Percentiles rank a stretch among this genome's conserved stretches.
Conservation (phyloP, 306 rosid species). For the Lathyrus aphaca region DNA sequence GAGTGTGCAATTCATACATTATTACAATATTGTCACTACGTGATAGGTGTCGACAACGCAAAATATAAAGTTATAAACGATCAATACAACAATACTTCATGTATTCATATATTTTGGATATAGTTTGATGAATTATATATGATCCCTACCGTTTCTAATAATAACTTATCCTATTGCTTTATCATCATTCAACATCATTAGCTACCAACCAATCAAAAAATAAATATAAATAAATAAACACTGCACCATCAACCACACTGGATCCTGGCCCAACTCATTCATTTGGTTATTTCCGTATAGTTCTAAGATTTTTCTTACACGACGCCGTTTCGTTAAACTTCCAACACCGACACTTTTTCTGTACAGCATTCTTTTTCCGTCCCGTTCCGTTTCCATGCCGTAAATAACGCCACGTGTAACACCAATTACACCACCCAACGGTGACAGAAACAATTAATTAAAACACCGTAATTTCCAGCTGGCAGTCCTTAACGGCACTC, state of each 20-base stretch:
- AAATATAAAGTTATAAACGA: background rate
- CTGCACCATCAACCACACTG: background rate
- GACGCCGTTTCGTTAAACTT: background rate
- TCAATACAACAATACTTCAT: background rate
- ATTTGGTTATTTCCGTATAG: background rate
- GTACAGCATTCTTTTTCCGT: background rate
- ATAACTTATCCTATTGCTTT: background rate
- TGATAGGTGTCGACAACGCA: background rate
- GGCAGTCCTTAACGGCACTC: conserved; percentile 51
- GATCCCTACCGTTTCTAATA: background rate
- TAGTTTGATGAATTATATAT: background rate
- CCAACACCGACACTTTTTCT: conserved; percentile 8
- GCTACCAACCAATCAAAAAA: background rate
- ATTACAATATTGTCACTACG: background rate
- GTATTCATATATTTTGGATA: conserved; percentile 5
- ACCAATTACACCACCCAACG: background rate
- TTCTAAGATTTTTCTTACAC: background rate
- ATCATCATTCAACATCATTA: background rate
- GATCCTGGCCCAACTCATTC: background rate
- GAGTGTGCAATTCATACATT: background rate
- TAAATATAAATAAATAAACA: background rate
- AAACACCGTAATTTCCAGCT: conserved; percentile 47
- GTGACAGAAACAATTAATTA: background rate
- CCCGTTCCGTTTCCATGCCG: background rate
- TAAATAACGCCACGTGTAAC: background rate